Evolutionary conservation across 129 eudicot species (phyloP).

Genomic region (Centella asiatica): DNA sequence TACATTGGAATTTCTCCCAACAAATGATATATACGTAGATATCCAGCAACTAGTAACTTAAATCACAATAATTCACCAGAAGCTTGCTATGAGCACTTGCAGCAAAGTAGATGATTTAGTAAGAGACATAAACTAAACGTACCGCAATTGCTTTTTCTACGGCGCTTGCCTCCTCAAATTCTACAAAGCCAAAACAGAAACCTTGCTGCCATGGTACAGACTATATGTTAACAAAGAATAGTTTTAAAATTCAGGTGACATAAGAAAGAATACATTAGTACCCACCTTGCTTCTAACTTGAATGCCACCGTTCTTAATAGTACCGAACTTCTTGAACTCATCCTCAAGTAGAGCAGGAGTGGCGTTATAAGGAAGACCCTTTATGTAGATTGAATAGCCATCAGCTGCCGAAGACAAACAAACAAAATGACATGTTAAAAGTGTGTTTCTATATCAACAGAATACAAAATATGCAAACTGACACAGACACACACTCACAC

Average conservation of each 20-base stretch:
- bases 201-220: slow-evolving; percentile 53
- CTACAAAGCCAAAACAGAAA: slow-evolving; percentile 89
- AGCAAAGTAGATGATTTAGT: not conserved
- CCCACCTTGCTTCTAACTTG: slow-evolving; percentile 75
- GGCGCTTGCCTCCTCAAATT: slow-evolving; percentile 68
- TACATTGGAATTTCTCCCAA: too few relatives aligned
- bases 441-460: not conserved
- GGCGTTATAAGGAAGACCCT: slow-evolving; percentile 60
- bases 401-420: slow-evolving; percentile 40
- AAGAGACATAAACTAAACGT: slow-evolving; percentile 12
- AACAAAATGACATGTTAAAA: not conserved
- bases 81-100: not conserved
- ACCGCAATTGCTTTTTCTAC: slow-evolving; percentile 85
- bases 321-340: slow-evolving; percentile 69
- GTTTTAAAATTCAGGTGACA: not conserved
- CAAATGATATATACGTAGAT: too few relatives aligned
- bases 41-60: too few relatives aligned
- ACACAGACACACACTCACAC: not conserved
- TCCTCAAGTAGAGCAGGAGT: slow-evolving; percentile 52
- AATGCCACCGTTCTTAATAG: slow-evolving; percentile 68
- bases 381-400: slow-evolving; percentile 58
- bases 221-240: not conserved
- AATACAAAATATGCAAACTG: not conserved
- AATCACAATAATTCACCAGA: not conserved
- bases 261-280: not conserved